A percentile compares a stretch with the other conserved stretches of the same genome.
phyloP scores from a whole-genome alignment of 163 green algal species.

The Coccomyxa subellipsoidea region DNA sequence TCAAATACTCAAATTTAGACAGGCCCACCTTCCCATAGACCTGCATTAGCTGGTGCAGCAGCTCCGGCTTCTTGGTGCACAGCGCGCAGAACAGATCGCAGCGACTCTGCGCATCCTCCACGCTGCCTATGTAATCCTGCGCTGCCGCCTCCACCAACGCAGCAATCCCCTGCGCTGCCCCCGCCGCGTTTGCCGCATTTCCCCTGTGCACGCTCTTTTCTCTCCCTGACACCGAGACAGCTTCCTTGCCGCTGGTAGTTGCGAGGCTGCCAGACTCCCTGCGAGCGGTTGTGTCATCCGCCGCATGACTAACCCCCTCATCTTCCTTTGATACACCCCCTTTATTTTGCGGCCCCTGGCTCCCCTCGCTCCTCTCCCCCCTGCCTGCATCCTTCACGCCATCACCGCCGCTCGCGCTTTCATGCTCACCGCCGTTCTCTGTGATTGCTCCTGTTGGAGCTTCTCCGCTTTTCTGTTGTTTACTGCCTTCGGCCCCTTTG shows the following conservation, averaged over 20 bases:
- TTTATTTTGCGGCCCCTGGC: not conserved
- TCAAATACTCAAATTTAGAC: no score
- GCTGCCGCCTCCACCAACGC: not conserved
- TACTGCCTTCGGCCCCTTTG: no score
- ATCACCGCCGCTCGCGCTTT: not conserved
- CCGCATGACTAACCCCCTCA: not conserved
- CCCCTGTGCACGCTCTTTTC: not conserved
- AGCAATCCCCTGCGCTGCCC: no score
- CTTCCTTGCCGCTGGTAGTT: not conserved
- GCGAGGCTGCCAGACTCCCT: not conserved
- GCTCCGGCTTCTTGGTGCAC: conserved; percentile 53
- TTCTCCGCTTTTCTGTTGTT: no score
- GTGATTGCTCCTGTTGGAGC: no score
- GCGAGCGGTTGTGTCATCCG: not conserved
- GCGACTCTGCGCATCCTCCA: conserved; percentile 28
- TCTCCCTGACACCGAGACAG: no score
- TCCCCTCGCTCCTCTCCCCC: not conserved
- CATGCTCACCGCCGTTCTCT: not conserved
- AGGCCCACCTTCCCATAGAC: conserved; percentile 17
- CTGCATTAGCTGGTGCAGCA: conserved; percentile 55
- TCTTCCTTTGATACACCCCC: no score
- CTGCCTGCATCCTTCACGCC: no score
- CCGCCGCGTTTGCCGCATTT: not conserved
- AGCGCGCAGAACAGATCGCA: conserved; percentile 63
- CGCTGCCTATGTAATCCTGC: conserved; percentile 30